A percentile compares a stretch with the other conserved stretches of the same genome.
Conservation (phyloP, 2,329 filamentous ascomycete species). For the Xylaria multiplex region DNA sequence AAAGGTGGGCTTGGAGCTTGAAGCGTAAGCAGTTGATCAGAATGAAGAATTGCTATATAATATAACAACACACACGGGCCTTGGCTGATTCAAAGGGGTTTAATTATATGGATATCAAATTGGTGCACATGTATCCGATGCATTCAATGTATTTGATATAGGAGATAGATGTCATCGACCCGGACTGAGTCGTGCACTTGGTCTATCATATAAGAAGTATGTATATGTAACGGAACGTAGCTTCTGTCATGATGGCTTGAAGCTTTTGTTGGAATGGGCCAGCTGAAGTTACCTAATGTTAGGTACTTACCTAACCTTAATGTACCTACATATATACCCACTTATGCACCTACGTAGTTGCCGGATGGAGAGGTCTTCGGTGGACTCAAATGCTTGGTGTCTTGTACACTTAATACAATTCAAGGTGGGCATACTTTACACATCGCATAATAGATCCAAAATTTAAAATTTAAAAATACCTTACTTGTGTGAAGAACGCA, state of each 20-base stretch:
- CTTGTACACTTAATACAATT: background rate
- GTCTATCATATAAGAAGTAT: background rate
- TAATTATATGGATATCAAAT: background rate
- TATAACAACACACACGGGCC: background rate
- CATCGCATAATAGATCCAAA: too few species aligned
- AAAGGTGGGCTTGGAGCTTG: background rate
- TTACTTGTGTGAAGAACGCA: background rate
- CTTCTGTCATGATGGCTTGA: background rate
- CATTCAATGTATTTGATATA: background rate
- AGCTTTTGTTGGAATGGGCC: background rate
- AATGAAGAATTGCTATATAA: slow-evolving; percentile 5
- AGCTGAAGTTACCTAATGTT: too few species aligned
- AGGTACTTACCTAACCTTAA: background rate
- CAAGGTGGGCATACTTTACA: background rate
- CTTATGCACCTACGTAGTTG: background rate
- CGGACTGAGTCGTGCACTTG: background rate
- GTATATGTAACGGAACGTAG: background rate
- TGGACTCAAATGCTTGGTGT: slow-evolving; percentile 8
- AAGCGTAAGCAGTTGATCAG: background rate
- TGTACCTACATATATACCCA: too few species aligned
- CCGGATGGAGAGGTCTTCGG: background rate
- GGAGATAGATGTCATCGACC: background rate
- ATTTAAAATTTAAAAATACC: too few species aligned
- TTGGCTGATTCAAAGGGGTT: background rate
- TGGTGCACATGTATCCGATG: background rate